Conservation (phyloP, 75 land plant species). For the Selaginella tamariscina region DNA sequence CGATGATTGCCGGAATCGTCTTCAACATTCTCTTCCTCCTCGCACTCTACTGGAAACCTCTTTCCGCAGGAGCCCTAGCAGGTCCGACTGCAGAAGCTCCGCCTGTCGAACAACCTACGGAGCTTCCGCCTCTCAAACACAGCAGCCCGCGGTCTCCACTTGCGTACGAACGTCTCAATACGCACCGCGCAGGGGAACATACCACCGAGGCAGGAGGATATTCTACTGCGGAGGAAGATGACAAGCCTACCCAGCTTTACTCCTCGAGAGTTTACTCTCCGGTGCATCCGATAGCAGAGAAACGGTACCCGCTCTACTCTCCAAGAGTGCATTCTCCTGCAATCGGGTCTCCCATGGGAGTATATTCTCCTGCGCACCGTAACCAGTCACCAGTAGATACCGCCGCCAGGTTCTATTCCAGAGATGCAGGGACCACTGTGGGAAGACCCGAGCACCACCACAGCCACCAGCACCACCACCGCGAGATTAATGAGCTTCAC, state of each 20-base stretch:
- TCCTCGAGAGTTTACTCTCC: background rate
- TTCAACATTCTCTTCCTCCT: constrained; percentile 17
- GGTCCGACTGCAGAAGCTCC: background rate
- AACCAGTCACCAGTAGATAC: background rate
- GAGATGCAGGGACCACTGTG: background rate
- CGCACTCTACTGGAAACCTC: constrained; percentile 18
- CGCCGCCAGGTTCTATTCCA: background rate
- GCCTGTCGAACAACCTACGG: background rate
- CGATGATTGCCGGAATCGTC: constrained; percentile 21
- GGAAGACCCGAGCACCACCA: too few species aligned
- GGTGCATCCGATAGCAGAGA: constrained; percentile 8
- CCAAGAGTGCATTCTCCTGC: background rate
- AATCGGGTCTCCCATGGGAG: background rate
- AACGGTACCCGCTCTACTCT: background rate
- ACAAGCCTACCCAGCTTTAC: background rate
- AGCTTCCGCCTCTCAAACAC: background rate
- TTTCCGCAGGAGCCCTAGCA: background rate
- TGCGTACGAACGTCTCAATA: background rate
- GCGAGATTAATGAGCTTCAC: background rate
- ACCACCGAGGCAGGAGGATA: background rate
- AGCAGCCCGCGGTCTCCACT: background rate
- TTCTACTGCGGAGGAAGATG: background rate
- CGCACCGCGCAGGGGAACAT: background rate
- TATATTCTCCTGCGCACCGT: background rate
- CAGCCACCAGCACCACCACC: background rate